A percentile compares a stretch with the other conserved stretches of the same genome.
These are phyloP conservation scores for Lachancea waltii DNA, from an alignment of 805 yeast species.

Conservation along the genomic window DNA sequence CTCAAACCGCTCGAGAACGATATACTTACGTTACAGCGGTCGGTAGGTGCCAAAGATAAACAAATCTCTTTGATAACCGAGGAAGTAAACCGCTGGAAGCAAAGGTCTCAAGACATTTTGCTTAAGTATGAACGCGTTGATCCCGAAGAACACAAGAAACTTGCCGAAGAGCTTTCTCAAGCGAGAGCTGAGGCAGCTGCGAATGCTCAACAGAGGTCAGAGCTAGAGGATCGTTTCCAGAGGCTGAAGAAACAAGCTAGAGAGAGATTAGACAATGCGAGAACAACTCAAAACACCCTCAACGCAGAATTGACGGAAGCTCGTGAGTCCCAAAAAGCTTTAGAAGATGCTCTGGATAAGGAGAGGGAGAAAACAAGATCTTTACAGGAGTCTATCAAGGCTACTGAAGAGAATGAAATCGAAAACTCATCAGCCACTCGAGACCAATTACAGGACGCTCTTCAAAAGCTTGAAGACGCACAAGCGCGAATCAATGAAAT, in stretches of 20 bases:
- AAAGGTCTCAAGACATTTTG: constrained; percentile 42
- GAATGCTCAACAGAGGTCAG: constrained; percentile 26
- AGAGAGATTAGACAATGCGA: constrained; percentile 30
- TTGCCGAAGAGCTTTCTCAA: constrained; percentile 28
- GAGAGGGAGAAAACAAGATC: constrained; percentile 12
- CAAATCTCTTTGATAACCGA: constrained; percentile 42
- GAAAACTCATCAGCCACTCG: constrained; percentile 5
- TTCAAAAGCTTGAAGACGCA: constrained; percentile 18
- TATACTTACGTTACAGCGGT: constrained; percentile 34
- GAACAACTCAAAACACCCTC: constrained; percentile 34
- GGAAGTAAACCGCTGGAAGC: constrained; percentile 57
- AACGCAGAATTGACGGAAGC: constrained; percentile 33
- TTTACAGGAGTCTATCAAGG: constrained; percentile 9
- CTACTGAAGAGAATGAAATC: constrained; percentile 3
- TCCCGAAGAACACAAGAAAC: constrained; percentile 38
- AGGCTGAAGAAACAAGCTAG: constrained; percentile 32
- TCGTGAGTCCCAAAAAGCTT: constrained; percentile 30
- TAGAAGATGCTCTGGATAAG: constrained; percentile 23
- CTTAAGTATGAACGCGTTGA: constrained; percentile 42
- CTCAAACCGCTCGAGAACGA: constrained; percentile 42
- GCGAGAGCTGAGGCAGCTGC: constrained; percentile 21
- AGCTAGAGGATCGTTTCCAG: constrained; percentile 29
- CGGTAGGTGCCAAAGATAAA: constrained; percentile 43
- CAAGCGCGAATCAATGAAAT: constrained; percentile 13
- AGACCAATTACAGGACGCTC: constrained; percentile 18